These are phyloP conservation scores for Amanita brunnescens DNA, from an alignment of 768 basidiomycete species.

Conservation along the genomic window DNA sequence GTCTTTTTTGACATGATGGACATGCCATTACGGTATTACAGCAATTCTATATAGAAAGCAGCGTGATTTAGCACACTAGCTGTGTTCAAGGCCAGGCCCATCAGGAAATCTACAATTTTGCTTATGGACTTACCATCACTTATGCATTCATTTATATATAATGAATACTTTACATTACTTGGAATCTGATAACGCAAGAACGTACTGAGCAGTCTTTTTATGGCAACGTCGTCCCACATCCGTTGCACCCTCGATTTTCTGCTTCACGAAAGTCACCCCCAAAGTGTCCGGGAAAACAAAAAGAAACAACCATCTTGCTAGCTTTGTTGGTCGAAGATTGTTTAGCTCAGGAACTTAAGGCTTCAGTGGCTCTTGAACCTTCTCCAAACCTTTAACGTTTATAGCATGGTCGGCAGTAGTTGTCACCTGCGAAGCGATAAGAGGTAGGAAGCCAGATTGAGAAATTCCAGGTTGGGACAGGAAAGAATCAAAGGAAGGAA, in stretches of 20 bases:
- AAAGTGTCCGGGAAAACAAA: conserved; percentile 1
- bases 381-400: neutral
- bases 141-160: too few relatives aligned
- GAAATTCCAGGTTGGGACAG: neutral
- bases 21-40: too few relatives aligned
- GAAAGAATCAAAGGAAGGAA: neutral
- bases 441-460: neutral
- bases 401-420: neutral
- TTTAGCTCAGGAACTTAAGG: neutral
- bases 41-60: too few relatives aligned
- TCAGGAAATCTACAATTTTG: too few relatives aligned
- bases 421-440: neutral
- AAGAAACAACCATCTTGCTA: neutral
- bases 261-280: neutral
- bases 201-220: neutral
- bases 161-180: too few relatives aligned
- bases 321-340: neutral
- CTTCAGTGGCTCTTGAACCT: neutral
- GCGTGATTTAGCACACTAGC: too few relatives aligned
- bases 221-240: neutral
- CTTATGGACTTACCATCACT: too few relatives aligned
- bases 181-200: neutral
- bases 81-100: too few relatives aligned
- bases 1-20: too few relatives aligned
- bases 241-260: neutral